phyloP scores from a whole-genome alignment of 108 stramenopile genomes.

The Nannochloropsis gaditana region DNA sequence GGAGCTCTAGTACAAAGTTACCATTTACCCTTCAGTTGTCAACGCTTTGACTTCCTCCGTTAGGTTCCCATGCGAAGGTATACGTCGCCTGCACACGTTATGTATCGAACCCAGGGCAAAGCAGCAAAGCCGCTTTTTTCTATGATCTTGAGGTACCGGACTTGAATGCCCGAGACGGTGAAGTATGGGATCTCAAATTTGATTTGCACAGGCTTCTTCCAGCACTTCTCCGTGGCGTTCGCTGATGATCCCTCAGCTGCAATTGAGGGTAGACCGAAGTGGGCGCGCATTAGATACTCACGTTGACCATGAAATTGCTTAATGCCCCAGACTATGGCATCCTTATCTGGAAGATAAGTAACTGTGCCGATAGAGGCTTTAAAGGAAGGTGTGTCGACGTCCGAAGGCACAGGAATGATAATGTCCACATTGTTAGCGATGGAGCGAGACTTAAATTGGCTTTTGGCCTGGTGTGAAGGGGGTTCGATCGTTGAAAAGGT shows the following conservation, averaged over 20 bases:
- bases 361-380: slow-evolving; percentile 90
- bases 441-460: slow-evolving; percentile 91
- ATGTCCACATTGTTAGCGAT: slow-evolving; percentile 99
- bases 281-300: slow-evolving; percentile 97
- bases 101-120: slow-evolving; percentile 89
- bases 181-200: slow-evolving; percentile 99
- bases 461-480: slow-evolving; percentile 68
- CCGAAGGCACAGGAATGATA: slow-evolving; percentile 94
- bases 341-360: slow-evolving; percentile 93
- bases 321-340: slow-evolving; percentile 94
- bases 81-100: slow-evolving; percentile 18
- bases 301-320: slow-evolving; percentile 86
- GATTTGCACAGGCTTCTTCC: slow-evolving; percentile 87
- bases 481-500: background rate
- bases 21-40: no score
- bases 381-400: slow-evolving; percentile 98
- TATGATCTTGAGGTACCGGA: slow-evolving; percentile 98
- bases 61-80: background rate
- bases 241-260: slow-evolving; percentile 58
- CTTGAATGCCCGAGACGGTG: slow-evolving; percentile 97
- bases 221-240: slow-evolving; percentile 61
- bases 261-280: slow-evolving; percentile 95
- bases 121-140: slow-evolving; percentile 98
- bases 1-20: no score
- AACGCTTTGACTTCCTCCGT: background rate